A percentile compares a stretch with the other conserved stretches of the same genome.
These are phyloP conservation scores for Rhizophagus sp. DNA, from an alignment of 192 early-diverging fungal genomes.

Conservation along the genomic window DNA sequence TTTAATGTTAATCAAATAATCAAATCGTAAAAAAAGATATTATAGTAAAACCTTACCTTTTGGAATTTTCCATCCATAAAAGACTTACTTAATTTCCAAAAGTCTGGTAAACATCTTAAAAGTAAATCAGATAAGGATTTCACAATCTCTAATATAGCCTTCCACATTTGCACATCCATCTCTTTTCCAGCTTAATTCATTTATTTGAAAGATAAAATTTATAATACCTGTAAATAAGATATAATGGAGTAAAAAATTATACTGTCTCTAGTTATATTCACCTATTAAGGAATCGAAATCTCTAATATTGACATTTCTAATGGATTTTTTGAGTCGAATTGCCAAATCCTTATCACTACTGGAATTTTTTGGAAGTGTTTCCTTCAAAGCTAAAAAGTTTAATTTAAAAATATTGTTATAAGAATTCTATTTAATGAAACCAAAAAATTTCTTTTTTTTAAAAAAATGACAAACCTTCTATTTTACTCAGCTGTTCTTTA, in stretches of 20 bases:
- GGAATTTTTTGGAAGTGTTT: not conserved
- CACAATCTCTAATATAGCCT: slow-evolving; percentile 65
- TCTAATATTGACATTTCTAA: slow-evolving; percentile 40
- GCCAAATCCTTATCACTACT: not conserved
- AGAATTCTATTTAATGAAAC: not conserved
- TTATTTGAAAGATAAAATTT: slow-evolving; percentile 38
- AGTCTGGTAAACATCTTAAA: slow-evolving; percentile 77
- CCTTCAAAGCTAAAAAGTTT: slow-evolving; percentile 4
- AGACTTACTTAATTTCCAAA: slow-evolving; percentile 88
- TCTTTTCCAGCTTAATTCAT: slow-evolving; percentile 57
- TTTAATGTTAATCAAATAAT: too few relatives aligned
- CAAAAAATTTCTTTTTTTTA: not conserved
- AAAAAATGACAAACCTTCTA: slow-evolving; percentile 33
- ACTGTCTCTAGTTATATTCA: not conserved
- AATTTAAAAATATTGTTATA: slow-evolving; percentile 1
- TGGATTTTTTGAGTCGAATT: slow-evolving; percentile 37
- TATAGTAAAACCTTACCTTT: slow-evolving; percentile 34
- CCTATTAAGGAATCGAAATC: slow-evolving; percentile 39
- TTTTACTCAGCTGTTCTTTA: slow-evolving; percentile 52
- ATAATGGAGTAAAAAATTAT: not conserved
- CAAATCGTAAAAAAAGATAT: not conserved
- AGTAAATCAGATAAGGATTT: slow-evolving; percentile 79
- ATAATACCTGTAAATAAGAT: slow-evolving; percentile 39
- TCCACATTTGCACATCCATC: slow-evolving; percentile 70
- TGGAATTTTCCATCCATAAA: slow-evolving; percentile 86